phyloP scores from a whole-genome alignment of 2,329 filamentous ascomycete genomes.

The Penicillium crustosum region DNA sequence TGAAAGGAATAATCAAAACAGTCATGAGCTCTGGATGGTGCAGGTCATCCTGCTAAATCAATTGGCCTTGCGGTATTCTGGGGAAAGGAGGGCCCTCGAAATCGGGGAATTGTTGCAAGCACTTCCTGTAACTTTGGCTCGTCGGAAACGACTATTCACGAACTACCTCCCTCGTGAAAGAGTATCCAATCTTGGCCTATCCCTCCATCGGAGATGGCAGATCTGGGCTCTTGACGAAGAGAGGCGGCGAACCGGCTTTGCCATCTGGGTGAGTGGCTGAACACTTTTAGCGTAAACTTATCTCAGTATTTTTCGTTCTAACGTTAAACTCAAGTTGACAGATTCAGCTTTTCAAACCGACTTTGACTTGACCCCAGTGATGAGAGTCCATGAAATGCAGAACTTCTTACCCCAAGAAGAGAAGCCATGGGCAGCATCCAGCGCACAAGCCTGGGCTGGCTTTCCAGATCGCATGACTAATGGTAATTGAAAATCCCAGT shows the following conservation, averaged over 20 bases:
- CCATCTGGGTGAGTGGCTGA: neutral
- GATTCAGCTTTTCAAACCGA: neutral
- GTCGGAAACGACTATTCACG: neutral
- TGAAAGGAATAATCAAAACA: neutral
- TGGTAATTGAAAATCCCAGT: too few relatives aligned
- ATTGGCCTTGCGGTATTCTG: neutral
- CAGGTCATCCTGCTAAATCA: neutral
- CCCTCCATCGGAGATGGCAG: neutral
- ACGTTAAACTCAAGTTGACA: neutral
- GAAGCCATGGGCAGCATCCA: neutral
- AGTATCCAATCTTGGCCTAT: neutral
- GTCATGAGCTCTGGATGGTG: neutral
- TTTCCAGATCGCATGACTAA: neutral
- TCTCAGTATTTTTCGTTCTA: neutral
- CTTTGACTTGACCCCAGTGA: neutral
- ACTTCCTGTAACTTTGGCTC: neutral
- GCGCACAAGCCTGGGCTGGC: neutral
- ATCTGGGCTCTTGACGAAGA: neutral
- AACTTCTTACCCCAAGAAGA: neutral
- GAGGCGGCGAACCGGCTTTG: neutral
- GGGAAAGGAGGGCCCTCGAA: neutral
- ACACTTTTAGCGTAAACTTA: neutral
- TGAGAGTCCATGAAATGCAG: neutral
- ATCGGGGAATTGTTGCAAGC: neutral
- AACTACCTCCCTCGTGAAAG: neutral